Evolutionary conservation across 2,329 filamentous ascomycete genomes (phyloP).

Genomic region (Aspergillus viridinutans): DNA sequence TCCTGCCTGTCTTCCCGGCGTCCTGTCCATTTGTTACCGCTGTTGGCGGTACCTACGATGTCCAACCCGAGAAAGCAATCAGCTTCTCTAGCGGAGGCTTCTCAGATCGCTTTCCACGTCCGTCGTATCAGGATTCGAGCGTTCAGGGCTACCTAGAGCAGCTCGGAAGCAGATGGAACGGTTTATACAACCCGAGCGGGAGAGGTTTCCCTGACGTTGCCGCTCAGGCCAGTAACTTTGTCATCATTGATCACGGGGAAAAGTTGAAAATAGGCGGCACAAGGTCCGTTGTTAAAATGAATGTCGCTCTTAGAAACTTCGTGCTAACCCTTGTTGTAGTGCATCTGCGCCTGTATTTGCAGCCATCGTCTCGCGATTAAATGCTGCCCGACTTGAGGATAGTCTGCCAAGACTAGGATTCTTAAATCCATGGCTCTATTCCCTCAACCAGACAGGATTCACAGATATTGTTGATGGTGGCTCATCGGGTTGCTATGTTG

Average conservation of each 20-base stretch:
- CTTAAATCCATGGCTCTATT: conserved; percentile 60
- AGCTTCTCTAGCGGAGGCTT: conserved; percentile 53
- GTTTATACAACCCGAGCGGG: conserved; percentile 49
- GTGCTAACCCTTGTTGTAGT: conserved; percentile 15
- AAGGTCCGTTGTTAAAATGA: conserved; percentile 24
- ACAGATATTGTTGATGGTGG: conserved; percentile 49
- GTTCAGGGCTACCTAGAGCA: conserved; percentile 43
- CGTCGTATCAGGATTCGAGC: conserved; percentile 44
- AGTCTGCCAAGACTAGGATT: conserved; percentile 55
- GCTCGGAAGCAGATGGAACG: conserved; percentile 41
- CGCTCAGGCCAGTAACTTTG: conserved; percentile 49
- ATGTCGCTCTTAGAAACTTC: background rate
- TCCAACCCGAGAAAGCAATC: conserved; percentile 51
- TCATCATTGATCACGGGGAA: conserved; percentile 37
- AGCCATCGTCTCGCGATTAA: conserved; percentile 60
- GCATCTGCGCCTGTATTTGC: conserved; percentile 62
- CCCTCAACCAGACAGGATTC: conserved; percentile 39
- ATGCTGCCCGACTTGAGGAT: conserved; percentile 56
- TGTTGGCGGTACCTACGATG: conserved; percentile 55
- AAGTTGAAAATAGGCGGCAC: conserved; percentile 45
- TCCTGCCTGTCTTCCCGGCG: conserved; percentile 53
- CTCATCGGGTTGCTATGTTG: conserved; percentile 44
- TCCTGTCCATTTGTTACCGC: conserved; percentile 61
- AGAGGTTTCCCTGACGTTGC: conserved; percentile 61
- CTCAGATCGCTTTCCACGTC: conserved; percentile 46